Base-by-base conservation (phyloP, 257 asterid species). In the Fraxinus quadrangulata region DNA sequence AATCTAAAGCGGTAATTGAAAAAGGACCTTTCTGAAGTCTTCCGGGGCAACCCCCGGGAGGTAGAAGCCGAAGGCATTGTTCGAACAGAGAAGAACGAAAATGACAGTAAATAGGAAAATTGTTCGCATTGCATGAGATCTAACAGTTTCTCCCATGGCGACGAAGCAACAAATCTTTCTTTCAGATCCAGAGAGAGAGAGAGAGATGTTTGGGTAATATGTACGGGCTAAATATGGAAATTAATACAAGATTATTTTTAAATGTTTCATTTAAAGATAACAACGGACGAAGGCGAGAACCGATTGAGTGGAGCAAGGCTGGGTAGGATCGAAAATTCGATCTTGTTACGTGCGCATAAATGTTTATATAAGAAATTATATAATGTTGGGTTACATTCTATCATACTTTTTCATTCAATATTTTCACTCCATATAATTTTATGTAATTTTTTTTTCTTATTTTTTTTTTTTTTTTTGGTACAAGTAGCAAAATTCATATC, bases 11-110 rank as follows among this genome's bases (percentile, higher is more conserved):
- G 56, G 39, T 72, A 30, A 69, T 78, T 82, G 49, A 24, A 54
- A 73, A 70, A 39, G 26, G 79, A 90, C 96, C 97, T 86, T 88
- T 63, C 74, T 89, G 82, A 91, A 92, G 78, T 91, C 97, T 80
- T 89, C 88, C 11, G 97, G 97, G 49, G 97, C 97, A 61, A 91
- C 97, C 47, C 97, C 97, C 2, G 97, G 96, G 75, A 91, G 97
- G 80, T 92, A 89, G 87, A 92, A 92, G 85, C 84, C 70, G 77
- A 78, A 59, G 13, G 83, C 92, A 87, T 80, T 76, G 76, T 82
- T 37, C 1, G 42, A 87, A 63, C 84, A 78, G 63, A 90, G 87
- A 73, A 90, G 80, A 75, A 90, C 42, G 81, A 78, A 83, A 72
- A 86, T 51, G 77, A 84, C 59, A 30, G 39, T 30, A 82, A 81